These are phyloP conservation scores for Ganoderma lingzhi DNA, from an alignment of 1,284 basidiomycete species.

Conservation along the genomic window DNA sequence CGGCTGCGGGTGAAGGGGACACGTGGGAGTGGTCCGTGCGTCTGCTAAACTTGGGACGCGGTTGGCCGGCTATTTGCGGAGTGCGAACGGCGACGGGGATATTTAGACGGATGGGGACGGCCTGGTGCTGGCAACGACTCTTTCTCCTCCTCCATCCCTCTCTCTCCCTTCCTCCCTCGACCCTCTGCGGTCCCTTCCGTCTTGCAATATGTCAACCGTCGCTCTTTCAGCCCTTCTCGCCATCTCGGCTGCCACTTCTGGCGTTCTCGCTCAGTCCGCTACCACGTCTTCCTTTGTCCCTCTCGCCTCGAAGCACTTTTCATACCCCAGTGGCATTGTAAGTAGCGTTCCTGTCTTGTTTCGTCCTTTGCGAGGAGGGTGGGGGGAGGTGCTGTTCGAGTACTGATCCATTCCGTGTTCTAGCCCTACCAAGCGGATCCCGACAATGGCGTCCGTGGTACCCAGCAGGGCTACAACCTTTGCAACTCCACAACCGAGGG, in stretches of 20 bases:
- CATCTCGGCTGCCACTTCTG: conserved; percentile 44
- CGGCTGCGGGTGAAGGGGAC: neutral
- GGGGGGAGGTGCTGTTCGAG: neutral
- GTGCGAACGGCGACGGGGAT: conserved; percentile 27
- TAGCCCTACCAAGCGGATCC: conserved; percentile 68
- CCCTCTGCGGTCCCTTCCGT: conserved; percentile 22
- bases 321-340: conserved; percentile 58
- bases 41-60: conserved; percentile 10
- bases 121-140: conserved; percentile 17
- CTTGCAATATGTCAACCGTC: conserved; percentile 48
- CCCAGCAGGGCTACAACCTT: conserved; percentile 69
- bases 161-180: conserved; percentile 22
- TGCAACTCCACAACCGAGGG: conserved; percentile 78
- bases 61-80: conserved; percentile 30
- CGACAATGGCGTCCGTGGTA: conserved; percentile 58
- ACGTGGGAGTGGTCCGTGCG: conserved; percentile 45
- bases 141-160: conserved; percentile 26
- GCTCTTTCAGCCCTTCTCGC: conserved; percentile 54
- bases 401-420: neutral
- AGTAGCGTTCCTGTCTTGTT: conserved; percentile 30
- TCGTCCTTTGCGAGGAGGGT: neutral
- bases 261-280: conserved; percentile 46
- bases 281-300: conserved; percentile 46
- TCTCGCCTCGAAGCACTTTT: conserved; percentile 59
- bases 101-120: conserved; percentile 8